These are phyloP conservation scores for Coleophoma cylindrospora DNA, from an alignment of 2,329 filamentous ascomycete species.

Conservation along the genomic window DNA sequence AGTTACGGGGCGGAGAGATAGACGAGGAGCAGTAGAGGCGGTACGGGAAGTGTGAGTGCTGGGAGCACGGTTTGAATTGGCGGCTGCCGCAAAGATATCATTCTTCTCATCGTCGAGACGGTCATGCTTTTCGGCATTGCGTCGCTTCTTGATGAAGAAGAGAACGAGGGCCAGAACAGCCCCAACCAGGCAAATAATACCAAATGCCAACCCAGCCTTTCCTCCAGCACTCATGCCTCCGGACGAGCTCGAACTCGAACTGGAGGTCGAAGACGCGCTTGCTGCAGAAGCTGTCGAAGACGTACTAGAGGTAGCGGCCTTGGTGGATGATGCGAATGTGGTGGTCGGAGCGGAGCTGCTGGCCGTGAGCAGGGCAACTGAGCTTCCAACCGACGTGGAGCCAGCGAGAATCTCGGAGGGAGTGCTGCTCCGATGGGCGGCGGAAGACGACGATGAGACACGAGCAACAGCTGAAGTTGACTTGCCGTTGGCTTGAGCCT, in stretches of 20 bases:
- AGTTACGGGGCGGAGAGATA: constrained; percentile 79
- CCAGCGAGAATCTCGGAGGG: constrained; percentile 3
- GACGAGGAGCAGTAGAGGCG: constrained; percentile 60
- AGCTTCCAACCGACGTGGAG: constrained; percentile 2
- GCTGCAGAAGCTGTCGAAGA: constrained; percentile 1
- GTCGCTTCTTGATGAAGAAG: constrained; percentile 65
- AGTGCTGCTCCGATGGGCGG: neutral
- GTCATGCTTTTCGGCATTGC: constrained; percentile 56
- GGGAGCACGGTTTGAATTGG: constrained; percentile 8
- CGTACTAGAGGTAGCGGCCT: constrained; percentile 5
- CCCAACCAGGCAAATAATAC: constrained; percentile 66
- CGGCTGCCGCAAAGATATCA: constrained; percentile 26
- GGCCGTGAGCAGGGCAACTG: neutral
- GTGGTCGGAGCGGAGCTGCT: neutral
- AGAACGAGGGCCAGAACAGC: constrained; percentile 63
- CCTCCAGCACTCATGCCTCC: constrained; percentile 36
- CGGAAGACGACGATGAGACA: neutral
- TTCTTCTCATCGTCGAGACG: constrained; percentile 61
- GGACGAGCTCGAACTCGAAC: neutral
- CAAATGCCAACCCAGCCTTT: constrained; percentile 78
- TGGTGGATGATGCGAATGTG: neutral
- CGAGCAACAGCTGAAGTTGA: neutral
- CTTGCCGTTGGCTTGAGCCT: neutral
- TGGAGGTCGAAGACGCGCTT: constrained; percentile 5
- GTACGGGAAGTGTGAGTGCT: constrained; percentile 12